These are phyloP conservation scores for Pleoardoris graminearum DNA, from an alignment of 2,329 filamentous ascomycete genomes.

Conservation along the genomic window DNA sequence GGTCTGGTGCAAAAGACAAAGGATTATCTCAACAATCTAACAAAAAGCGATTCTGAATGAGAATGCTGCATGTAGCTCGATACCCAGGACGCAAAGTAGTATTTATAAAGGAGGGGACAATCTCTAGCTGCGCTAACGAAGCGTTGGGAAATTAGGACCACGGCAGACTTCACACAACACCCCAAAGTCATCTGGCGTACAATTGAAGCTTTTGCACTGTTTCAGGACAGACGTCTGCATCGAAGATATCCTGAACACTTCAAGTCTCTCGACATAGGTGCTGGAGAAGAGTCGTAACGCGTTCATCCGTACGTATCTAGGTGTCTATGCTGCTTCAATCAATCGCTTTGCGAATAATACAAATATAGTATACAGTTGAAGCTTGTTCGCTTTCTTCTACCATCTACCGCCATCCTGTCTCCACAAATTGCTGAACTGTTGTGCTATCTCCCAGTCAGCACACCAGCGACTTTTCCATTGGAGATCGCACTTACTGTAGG, in stretches of 20 bases:
- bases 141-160: no score
- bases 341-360: neutral
- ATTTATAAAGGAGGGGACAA: no score
- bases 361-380: neutral
- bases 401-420: neutral
- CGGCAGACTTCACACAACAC: neutral
- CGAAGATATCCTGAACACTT: neutral
- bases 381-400: neutral
- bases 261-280: neutral
- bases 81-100: no score
- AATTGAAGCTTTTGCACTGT: neutral
- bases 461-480: neutral
- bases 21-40: no score
- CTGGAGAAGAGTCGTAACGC: neutral
- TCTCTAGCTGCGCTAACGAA: no score
- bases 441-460: neutral
- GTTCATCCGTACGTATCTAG: neutral
- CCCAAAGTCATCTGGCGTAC: neutral
- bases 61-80: no score
- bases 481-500: slow-evolving; percentile 21
- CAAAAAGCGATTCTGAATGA: no score
- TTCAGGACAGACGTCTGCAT: neutral
- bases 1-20: no score
- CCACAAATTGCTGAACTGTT: slow-evolving; percentile 10
- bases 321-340: neutral